phyloP scores from a whole-genome alignment of 2,329 filamentous ascomycete species.

The Colletotrichum paranaense region DNA sequence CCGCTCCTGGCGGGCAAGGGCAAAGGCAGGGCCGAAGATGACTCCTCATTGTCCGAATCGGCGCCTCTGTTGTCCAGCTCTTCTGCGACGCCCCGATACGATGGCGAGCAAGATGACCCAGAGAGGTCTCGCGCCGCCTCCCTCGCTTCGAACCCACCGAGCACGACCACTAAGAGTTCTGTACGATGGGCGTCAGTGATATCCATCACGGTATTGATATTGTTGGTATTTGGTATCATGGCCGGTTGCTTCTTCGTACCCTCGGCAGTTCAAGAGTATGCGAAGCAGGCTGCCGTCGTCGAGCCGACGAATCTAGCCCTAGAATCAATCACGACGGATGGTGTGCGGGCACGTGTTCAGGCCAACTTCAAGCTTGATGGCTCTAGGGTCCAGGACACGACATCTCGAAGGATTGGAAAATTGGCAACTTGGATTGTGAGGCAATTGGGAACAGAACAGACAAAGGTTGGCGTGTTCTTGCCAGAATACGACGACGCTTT shows the following conservation, averaged over 20 bases:
- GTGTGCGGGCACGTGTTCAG: constrained; percentile 82
- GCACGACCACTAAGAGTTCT: constrained; percentile 49
- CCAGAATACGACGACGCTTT: constrained; percentile 85
- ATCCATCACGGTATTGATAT: constrained; percentile 74
- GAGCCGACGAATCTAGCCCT: constrained; percentile 87
- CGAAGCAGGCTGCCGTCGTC: constrained; percentile 83
- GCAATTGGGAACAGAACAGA: constrained; percentile 79
- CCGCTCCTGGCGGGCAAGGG: constrained; percentile 54
- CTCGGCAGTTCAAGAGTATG: constrained; percentile 85
- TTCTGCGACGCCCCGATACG: constrained; percentile 50
- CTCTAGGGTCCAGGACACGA: constrained; percentile 75
- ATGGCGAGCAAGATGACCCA: constrained; percentile 48
- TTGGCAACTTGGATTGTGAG: constrained; percentile 84
- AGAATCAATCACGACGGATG: constrained; percentile 83
- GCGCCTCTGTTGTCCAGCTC: constrained; percentile 62
- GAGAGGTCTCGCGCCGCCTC: constrained; percentile 39
- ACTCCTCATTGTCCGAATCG: constrained; percentile 51
- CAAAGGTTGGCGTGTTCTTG: constrained; percentile 80
- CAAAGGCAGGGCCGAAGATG: constrained; percentile 40
- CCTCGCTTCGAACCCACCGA: constrained; percentile 36
- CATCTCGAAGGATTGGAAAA: constrained; percentile 80
- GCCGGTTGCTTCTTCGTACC: constrained; percentile 84
- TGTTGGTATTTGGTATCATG: constrained; percentile 75
- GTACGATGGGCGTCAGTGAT: constrained; percentile 83
- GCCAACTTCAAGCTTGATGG: constrained; percentile 87